phyloP scores from a whole-genome alignment of 495 filamentous ascomycete species.

The Penicillium riverlandense region DNA sequence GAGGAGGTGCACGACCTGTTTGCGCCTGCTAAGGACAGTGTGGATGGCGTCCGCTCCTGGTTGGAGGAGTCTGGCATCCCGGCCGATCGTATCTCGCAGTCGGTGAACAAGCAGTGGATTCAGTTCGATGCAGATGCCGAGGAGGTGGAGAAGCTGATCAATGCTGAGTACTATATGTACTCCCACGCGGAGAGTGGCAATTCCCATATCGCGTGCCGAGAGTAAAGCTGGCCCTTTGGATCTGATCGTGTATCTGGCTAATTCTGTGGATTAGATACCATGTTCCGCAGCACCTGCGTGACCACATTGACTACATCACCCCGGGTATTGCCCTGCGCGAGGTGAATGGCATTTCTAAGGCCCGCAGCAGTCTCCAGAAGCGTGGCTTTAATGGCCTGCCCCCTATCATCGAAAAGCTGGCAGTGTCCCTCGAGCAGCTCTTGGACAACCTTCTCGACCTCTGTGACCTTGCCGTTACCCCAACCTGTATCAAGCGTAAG shows the following conservation, averaged over 20 bases:
- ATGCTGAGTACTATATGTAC: conserved; percentile 52
- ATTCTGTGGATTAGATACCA: conserved; percentile 29
- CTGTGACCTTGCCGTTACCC: conserved; percentile 24
- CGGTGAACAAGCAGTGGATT: conserved; percentile 46
- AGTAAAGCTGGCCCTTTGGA: conserved; percentile 8
- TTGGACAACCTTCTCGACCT: conserved; percentile 7
- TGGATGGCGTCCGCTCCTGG: conserved; percentile 43
- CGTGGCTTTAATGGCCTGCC: conserved; percentile 7
- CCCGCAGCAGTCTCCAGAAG: conserved; percentile 5
- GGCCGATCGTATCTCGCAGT: conserved; percentile 33
- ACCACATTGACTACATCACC: conserved; percentile 53
- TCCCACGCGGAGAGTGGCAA: conserved; percentile 38
- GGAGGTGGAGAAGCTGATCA: conserved; percentile 49
- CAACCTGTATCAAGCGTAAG: conserved; percentile 23
- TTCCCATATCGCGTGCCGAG: conserved; percentile 41
- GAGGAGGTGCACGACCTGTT: conserved; percentile 46
- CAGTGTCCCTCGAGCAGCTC: conserved; percentile 13
- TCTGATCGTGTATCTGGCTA: background rate
- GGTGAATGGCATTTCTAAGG: conserved; percentile 6
- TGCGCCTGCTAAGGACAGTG: conserved; percentile 32
- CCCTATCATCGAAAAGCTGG: conserved; percentile 29
- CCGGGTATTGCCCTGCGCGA: conserved; percentile 32
- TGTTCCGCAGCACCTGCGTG: conserved; percentile 40
- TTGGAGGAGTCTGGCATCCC: conserved; percentile 42
- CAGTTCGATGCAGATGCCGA: conserved; percentile 44